phyloP scores from a whole-genome alignment of 2,329 filamentous ascomycete genomes.

The Ophiostoma perfectum region DNA sequence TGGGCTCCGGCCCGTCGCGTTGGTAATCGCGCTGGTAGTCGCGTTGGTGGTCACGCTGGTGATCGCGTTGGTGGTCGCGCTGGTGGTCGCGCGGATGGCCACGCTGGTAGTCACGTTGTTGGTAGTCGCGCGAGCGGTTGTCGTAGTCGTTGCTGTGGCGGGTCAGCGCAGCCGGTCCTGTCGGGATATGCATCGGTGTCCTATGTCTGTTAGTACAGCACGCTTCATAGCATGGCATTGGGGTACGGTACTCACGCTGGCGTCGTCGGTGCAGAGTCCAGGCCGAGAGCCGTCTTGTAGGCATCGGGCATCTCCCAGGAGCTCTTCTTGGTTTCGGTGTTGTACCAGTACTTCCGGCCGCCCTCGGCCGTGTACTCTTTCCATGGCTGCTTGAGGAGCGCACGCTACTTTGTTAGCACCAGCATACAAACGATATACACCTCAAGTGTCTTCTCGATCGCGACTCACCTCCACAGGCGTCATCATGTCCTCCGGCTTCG shows the following conservation, averaged over 20 bases:
- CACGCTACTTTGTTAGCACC: constrained; percentile 52
- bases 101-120: constrained; percentile 17
- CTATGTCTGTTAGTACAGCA: neutral
- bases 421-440: constrained; percentile 21
- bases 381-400: constrained; percentile 78
- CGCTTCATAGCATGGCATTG: neutral
- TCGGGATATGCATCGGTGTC: constrained; percentile 33
- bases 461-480: constrained; percentile 64
- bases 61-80: neutral
- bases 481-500: constrained; percentile 87
- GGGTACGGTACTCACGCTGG: constrained; percentile 36
- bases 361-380: constrained; percentile 84
- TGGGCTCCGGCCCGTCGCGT: constrained; percentile 39
- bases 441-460: neutral
- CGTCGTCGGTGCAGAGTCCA: constrained; percentile 42
- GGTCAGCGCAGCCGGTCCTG: constrained; percentile 35
- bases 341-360: constrained; percentile 92
- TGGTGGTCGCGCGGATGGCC: constrained; percentile 16
- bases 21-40: constrained; percentile 1
- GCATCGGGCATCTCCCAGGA: constrained; percentile 89
- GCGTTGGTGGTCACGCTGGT: neutral
- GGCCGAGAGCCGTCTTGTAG: constrained; percentile 69
- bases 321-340: constrained; percentile 84
- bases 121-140: constrained; percentile 17
- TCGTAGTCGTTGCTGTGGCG: constrained; percentile 18